Evolutionary conservation across 306 rosid genomes (phyloP), one percentile per base, ranked within the genome.

Genomic region (Ziziphus jujuba): DNA sequence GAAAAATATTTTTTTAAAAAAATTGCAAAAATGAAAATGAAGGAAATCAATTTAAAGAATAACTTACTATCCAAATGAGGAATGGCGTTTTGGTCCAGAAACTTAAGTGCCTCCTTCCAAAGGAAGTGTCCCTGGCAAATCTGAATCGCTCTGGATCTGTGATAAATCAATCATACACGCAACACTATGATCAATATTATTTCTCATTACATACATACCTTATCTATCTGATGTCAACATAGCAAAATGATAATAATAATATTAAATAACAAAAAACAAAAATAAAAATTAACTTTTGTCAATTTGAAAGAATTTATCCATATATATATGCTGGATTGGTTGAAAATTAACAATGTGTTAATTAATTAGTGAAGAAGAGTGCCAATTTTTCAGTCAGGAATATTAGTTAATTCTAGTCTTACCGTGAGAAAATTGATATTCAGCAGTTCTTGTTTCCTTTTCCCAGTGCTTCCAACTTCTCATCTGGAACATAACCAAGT

Each of bases 381-480:
- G 33, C 33, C 33, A 28, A 28, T 28, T 28, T 28, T 28, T 28
- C 50, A 45, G 50, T 7, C 15, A 2, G 17, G 5, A 10, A 7
- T 17, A 50, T 2, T 7, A 50, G 7, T 50, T 50, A 16, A 7
- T 20, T 16, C n/a, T 49, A 49, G n/a, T 59, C 86, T 77, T 35
- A 92, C 98, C 98, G 21, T 93, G 90, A 33, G 91, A 76, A 65
- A 86, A 93, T 68, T 93, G 97, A 64, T 93, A 90, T 66, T 86
- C 91, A 0, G 57, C 69, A 11, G 97, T 93, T 71, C 74, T 86
- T 21, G 97, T 87, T 65, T 90, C 96, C 65, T 72, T 86, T 76
- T 93, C 98, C 98, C 98, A 93, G 43, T 79, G 66, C 60, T 84
- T 93, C 98, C 98, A 93, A 10, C 88, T 80, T 74, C 86, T 77